Evolutionary conservation across 306 rosid species (phyloP).

Genomic region (Corylus heterophylla): DNA sequence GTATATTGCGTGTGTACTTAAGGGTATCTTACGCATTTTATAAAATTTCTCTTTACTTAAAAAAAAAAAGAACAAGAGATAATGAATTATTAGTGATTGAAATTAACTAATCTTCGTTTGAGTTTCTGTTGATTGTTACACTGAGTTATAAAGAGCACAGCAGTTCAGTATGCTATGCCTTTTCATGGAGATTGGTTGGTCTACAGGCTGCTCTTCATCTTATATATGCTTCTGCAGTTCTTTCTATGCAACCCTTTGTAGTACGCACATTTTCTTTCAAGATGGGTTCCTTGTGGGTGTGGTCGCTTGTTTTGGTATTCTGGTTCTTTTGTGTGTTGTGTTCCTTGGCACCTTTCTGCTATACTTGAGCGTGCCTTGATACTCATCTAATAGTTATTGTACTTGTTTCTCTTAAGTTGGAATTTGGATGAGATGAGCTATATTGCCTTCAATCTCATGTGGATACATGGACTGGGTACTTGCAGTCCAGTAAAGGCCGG

Average conservation of each 20-base stretch:
- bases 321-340: neutral
- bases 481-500: conserved; percentile 84
- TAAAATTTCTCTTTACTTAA: no score
- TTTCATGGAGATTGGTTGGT: conserved; percentile 3
- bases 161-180: neutral
- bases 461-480: conserved; percentile 25
- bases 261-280: neutral
- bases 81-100: neutral
- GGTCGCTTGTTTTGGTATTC: neutral
- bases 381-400: conserved; percentile 8
- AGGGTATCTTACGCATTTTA: no score
- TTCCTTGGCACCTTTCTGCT: neutral
- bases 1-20: no score
- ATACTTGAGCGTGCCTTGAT: neutral
- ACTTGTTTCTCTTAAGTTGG: neutral
- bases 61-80: neutral
- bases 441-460: conserved; percentile 15
- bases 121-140: neutral
- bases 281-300: neutral
- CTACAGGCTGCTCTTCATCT: neutral
- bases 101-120: neutral
- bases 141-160: neutral
- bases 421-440: conserved; percentile 11
- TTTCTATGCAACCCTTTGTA: neutral
- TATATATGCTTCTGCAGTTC: neutral